Base-by-base conservation (phyloP, 176 grass and related monocot genomes). In the Oryza australiensis region DNA sequence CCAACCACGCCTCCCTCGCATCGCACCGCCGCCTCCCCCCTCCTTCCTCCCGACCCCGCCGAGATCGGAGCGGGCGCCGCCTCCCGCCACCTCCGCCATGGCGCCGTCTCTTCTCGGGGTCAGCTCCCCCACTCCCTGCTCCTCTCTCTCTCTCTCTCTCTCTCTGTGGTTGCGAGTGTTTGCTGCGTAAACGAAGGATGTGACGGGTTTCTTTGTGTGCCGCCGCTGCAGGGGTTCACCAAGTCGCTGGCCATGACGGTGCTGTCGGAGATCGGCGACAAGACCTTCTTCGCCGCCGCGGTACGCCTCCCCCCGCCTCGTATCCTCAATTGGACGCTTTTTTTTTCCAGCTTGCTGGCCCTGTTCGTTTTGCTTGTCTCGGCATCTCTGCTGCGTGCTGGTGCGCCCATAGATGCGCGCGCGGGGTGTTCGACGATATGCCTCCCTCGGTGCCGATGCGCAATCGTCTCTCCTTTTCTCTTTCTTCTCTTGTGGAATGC, bases 241-340 rank as follows among this genome's bases (percentile, higher is more conserved):
- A 99, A 99, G 90, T 99, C 96, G 83, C 85, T 99, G 64, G 93
- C 89, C 49, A 94, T 99, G 97, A 99, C 97, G 20, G 87, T 92
- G 69, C 80, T 99, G 20, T 94, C 97, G 22, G 97, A 99, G 90
- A 95, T 99, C 85, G 97, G 97, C 62, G 97, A 99, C 84, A 99
- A 99, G 89, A 99, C 97, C 53, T 99, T 99, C 87, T 99, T 99
- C 82, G 90, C 93, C 26, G 97, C 97, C n/a, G 97, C 97, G 80
- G 97, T 98, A 86, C 70, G 33, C 60, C 40, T 15, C 14, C 24
- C 64, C 10, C 62, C 53, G 38, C 23, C 20, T 22, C 32, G 20
- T 8, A 20, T 45, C 1, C 23, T 71, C 43, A 15, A 22, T 22
- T 23, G 26, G 1, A 23, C 41, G 9, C 41, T 32, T 37, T 37